Conservation (phyloP, 2,329 filamentous ascomycete species). For the Hymenoscyphus linearis region DNA sequence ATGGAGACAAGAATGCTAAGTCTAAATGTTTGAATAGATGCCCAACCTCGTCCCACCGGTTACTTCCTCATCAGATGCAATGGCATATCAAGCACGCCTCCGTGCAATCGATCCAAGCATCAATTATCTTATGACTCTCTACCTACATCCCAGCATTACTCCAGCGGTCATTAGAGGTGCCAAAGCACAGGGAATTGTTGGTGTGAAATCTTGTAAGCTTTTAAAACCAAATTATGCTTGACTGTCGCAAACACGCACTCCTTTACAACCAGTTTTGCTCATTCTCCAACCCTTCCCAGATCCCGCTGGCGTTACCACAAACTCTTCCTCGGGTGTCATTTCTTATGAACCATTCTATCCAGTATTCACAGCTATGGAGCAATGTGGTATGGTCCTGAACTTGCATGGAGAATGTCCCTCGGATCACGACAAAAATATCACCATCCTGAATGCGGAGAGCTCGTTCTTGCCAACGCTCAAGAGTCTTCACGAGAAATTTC, state of each 20-base stretch:
- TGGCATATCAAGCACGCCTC: slow-evolving; percentile 61
- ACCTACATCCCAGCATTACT: slow-evolving; percentile 24
- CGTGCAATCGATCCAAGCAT: slow-evolving; percentile 56
- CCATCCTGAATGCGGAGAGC: slow-evolving; percentile 64
- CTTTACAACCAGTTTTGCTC: background rate
- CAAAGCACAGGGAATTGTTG: slow-evolving; percentile 26
- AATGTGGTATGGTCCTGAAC: slow-evolving; percentile 77
- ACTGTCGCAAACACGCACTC: background rate
- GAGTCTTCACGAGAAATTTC: slow-evolving; percentile 69
- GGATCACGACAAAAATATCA: slow-evolving; percentile 38
- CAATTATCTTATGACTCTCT: slow-evolving; percentile 70
- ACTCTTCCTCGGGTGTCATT: slow-evolving; percentile 64
- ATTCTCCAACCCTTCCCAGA: slow-evolving; percentile 5
- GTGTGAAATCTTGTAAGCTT: slow-evolving; percentile 24
- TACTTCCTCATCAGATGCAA: slow-evolving; percentile 54
- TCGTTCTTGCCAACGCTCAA: slow-evolving; percentile 76
- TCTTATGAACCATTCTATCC: slow-evolving; percentile 67
- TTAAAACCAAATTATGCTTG: background rate
- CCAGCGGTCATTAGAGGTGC: slow-evolving; percentile 26
- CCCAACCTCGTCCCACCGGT: slow-evolving; percentile 62
- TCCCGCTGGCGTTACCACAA: slow-evolving; percentile 58
- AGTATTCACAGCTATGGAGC: slow-evolving; percentile 86
- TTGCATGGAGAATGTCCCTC: slow-evolving; percentile 80
- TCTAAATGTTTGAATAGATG: slow-evolving; percentile 25
- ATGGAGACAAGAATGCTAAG: background rate